Conservation (phyloP, 345 rosid genomes). For the Linum trigynum region DNA sequence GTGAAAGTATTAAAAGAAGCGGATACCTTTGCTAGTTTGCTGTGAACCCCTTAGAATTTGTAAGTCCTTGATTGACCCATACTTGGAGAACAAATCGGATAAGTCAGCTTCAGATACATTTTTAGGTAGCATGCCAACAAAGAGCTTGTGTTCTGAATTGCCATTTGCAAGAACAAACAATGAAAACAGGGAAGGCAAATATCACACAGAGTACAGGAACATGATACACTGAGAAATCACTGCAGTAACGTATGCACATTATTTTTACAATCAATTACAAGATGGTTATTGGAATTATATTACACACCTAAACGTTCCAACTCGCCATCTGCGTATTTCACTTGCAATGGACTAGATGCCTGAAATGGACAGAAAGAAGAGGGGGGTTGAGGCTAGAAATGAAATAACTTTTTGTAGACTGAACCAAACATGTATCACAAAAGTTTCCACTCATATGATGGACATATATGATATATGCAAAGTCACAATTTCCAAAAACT, state of each 20-base stretch:
- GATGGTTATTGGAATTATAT: conserved; percentile 12
- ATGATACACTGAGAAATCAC: neutral
- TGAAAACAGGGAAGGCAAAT: neutral
- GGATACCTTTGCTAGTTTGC: conserved; percentile 89
- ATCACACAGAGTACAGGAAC: neutral
- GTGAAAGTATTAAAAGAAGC: conserved; percentile 5
- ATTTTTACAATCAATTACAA: conserved; percentile 6
- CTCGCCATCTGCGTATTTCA: conserved; percentile 99
- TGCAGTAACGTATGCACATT: conserved; percentile 11
- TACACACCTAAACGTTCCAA: conserved; percentile 88
- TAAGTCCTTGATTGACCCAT: conserved; percentile 72
- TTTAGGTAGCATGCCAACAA: conserved; percentile 98
- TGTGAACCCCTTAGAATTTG: conserved; percentile 93
- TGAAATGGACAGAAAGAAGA: conserved; percentile 26
- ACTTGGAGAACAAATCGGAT: conserved; percentile 55
- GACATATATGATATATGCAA: neutral
- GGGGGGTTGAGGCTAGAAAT: conserved; percentile 14
- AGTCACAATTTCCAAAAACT: neutral
- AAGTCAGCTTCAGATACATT: conserved; percentile 81
- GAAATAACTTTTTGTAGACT: neutral
- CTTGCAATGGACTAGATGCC: conserved; percentile 99
- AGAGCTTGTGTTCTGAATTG: conserved; percentile 88
- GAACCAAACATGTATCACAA: neutral
- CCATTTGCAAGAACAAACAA: neutral
- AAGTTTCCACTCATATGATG: too few relatives aligned